These are phyloP conservation scores for Prototheca wickerhamii DNA, from an alignment of 163 green algal species.

Conservation along the genomic window DNA sequence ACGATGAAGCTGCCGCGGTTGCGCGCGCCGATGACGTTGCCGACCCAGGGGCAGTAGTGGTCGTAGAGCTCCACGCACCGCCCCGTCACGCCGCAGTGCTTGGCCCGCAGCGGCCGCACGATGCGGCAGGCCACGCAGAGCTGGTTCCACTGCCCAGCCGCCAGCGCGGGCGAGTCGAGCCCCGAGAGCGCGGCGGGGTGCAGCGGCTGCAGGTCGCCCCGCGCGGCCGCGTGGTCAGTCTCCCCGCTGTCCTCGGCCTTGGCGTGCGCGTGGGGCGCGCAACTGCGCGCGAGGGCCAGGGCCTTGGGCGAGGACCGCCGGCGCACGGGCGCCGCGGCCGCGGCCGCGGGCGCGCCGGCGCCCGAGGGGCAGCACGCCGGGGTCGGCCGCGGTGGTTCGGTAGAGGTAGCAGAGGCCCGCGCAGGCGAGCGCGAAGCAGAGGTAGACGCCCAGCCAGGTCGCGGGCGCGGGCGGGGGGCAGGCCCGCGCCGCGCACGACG, in stretches of 20 bases:
- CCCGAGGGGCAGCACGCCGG: constrained; percentile 58
- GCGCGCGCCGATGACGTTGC: constrained; percentile 75
- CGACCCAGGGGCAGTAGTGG: constrained; percentile 58
- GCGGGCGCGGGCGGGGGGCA: not conserved
- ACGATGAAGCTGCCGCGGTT: constrained; percentile 82
- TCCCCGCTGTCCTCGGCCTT: no score
- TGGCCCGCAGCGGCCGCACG: constrained; percentile 81
- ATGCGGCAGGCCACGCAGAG: constrained; percentile 88
- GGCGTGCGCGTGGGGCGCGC: no score
- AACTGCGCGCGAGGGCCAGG: no score
- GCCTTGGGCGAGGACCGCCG: no score
- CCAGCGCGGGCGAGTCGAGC: constrained; percentile 74
- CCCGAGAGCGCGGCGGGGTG: not conserved
- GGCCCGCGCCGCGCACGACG: not conserved
- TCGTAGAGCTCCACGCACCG: constrained; percentile 75
- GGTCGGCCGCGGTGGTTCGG: constrained; percentile 73
- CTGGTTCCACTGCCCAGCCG: constrained; percentile 81
- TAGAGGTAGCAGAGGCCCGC: constrained; percentile 71
- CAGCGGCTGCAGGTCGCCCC: no score
- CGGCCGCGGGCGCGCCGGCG: not conserved
- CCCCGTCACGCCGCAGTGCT: constrained; percentile 81
- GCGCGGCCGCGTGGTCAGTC: no score
- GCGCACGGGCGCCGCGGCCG: no score
- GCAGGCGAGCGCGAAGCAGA: constrained; percentile 21
- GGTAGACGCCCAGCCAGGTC: constrained; percentile 10